Conservation (phyloP, 2,329 filamentous ascomycete genomes). For the Exophiala alcalophila region DNA sequence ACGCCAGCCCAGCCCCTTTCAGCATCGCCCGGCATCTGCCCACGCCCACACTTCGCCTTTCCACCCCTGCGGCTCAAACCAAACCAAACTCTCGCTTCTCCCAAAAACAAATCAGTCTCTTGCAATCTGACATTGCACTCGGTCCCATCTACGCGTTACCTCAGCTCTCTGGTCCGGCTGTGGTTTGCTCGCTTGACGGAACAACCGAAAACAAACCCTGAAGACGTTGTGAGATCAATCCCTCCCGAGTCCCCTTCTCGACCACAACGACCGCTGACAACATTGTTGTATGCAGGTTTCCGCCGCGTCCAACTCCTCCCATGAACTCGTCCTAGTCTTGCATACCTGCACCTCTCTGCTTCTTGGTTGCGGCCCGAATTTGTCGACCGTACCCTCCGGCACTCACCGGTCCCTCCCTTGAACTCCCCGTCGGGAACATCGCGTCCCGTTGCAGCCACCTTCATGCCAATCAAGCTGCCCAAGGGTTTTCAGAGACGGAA, state of each 20-base stretch:
- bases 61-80: too few relatives aligned
- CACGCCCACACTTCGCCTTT: too few relatives aligned
- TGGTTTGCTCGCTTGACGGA: neutral
- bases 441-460: constrained; percentile 24
- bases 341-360: constrained; percentile 12
- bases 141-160: neutral
- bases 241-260: neutral
- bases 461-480: constrained; percentile 56
- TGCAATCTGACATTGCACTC: constrained; percentile 4
- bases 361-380: constrained; percentile 9
- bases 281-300: constrained; percentile 19
- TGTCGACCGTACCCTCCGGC: constrained; percentile 3
- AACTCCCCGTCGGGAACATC: constrained; percentile 14
- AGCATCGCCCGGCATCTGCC: too few relatives aligned
- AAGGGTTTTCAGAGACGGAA: constrained; percentile 54
- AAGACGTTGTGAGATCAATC: too few relatives aligned
- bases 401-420: constrained; percentile 2
- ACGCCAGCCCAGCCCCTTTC: too few relatives aligned
- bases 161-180: constrained; percentile 1
- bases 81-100: constrained; percentile 1
- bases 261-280: constrained; percentile 14
- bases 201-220: constrained; percentile 2
- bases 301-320: constrained; percentile 17
- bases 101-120: constrained; percentile 2
- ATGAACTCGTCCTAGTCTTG: constrained; percentile 20